phyloP scores from a whole-genome alignment of 179 eudicot species.

The Amaranthus tricolor region DNA sequence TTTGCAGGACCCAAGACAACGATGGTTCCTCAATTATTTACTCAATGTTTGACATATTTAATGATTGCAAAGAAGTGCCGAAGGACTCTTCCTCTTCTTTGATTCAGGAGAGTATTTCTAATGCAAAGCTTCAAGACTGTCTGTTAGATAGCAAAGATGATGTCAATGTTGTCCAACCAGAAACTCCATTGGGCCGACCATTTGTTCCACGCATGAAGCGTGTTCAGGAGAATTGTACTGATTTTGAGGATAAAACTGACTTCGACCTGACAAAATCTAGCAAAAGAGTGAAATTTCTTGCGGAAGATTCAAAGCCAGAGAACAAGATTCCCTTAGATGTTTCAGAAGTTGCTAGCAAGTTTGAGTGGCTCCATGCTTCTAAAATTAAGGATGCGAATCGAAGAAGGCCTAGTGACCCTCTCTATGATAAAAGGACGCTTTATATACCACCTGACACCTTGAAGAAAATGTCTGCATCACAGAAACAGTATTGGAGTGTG shows the following conservation, averaged over 20 bases:
- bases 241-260: slow-evolving; percentile 32
- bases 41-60: slow-evolving; percentile 38
- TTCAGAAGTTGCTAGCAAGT: slow-evolving; percentile 59
- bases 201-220: slow-evolving; percentile 81
- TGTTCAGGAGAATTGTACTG: slow-evolving; percentile 59
- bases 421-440: slow-evolving; percentile 84
- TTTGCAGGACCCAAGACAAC: slow-evolving; percentile 42
- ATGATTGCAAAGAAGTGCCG: slow-evolving; percentile 32
- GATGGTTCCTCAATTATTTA: slow-evolving; percentile 27
- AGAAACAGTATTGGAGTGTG: slow-evolving; percentile 87
- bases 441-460: slow-evolving; percentile 81
- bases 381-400: slow-evolving; percentile 81
- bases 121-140: slow-evolving; percentile 20
- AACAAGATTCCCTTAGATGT: slow-evolving; percentile 31
- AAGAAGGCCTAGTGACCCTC: slow-evolving; percentile 73
- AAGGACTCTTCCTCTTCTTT: slow-evolving; percentile 25
- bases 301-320: slow-evolving; percentile 34
- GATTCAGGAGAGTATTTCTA: slow-evolving; percentile 24
- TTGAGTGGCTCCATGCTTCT: slow-evolving; percentile 92
- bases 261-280: slow-evolving; percentile 33
- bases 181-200: slow-evolving; percentile 65
- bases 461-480: slow-evolving; percentile 94
- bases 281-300: slow-evolving; percentile 59
- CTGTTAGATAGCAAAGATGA: slow-evolving; percentile 30
- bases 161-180: slow-evolving; percentile 50